Base-by-base conservation (phyloP, 192 early-diverging fungal species). In the Coemansia sp. region DNA sequence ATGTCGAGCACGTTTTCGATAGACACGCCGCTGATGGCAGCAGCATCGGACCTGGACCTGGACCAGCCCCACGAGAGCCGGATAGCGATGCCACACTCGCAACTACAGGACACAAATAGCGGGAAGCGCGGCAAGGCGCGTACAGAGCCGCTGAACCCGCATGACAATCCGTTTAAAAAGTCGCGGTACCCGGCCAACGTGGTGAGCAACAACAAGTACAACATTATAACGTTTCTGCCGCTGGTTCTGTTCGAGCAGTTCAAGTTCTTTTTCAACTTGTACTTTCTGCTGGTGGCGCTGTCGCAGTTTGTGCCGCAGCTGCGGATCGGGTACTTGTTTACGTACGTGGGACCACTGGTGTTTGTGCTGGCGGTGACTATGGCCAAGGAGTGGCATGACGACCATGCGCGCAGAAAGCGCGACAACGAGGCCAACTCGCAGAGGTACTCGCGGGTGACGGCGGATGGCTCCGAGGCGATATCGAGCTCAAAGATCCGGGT, bases 221-320 rank as follows among this genome's bases (percentile, higher is more conserved):
- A 84, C 67, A 54, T 90, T 8, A 62, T 92, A 24, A 91, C 85
- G 12, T 93, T 93, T 54, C 55, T 93, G 32, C 91, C 91, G 14
- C 59, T 90, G 28, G 89, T 93, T 10, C 82, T 93, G 43, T 90
- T 97, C 38, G 88, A 93, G 71, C 89, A 93, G 89, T 98, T 98
- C 83, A 91, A 91, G 69, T 90, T 92, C 59, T 95, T 98, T 63
- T 94, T 96, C 80, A 95, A 98, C 71, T 58, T 96, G 52, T 98
- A 98, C 64, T 98, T 67, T 65, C 72, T 98, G 54, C 77, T 95
- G 8, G 93, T 98, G 10, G 91, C 93, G 3, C 61, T 95, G 40
- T 95, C 93, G 35, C 95, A 98, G 79, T 87, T 98, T 64, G 83
- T 96, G 28, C 91, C 92, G 27, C 85, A 90, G 30, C 79, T 96